Evolutionary conservation across 805 yeast species (phyloP).

Genomic region (Monosporozyma servazzii): DNA sequence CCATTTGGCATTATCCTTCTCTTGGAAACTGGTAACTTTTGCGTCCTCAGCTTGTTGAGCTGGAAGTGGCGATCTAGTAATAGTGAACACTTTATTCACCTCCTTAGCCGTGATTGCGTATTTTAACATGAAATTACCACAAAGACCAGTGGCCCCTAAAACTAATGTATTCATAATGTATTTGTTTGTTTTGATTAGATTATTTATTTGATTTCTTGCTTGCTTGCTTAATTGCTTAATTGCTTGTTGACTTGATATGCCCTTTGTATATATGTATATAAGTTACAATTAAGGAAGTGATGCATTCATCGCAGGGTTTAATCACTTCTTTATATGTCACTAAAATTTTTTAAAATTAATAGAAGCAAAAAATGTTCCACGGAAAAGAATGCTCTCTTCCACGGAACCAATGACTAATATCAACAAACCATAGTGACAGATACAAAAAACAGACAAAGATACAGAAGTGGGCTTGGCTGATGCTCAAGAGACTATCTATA

Average conservation of each 20-base stretch:
- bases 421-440: too few species aligned
- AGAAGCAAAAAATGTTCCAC: too few species aligned
- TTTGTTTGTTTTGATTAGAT: background rate
- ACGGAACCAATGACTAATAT: too few species aligned
- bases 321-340: too few species aligned
- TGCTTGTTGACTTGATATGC: background rate
- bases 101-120: conserved; percentile 32
- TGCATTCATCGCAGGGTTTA: too few species aligned
- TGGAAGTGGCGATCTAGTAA: conserved; percentile 42
- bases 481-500: too few species aligned
- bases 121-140: conserved; percentile 51
- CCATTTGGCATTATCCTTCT: conserved; percentile 46
- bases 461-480: too few species aligned
- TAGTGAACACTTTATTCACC: conserved; percentile 36
- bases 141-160: conserved; percentile 74
- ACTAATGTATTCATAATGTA: conserved; percentile 28
- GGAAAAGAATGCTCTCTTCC: too few species aligned
- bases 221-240: too few species aligned
- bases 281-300: too few species aligned
- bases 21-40: conserved; percentile 35
- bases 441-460: too few species aligned
- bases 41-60: conserved; percentile 4
- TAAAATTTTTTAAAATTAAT: too few species aligned
- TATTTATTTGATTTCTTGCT: background rate
- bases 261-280: background rate